These are phyloP conservation scores for Termitomyces sp. DNA, from an alignment of 768 basidiomycete species.

Conservation along the genomic window DNA sequence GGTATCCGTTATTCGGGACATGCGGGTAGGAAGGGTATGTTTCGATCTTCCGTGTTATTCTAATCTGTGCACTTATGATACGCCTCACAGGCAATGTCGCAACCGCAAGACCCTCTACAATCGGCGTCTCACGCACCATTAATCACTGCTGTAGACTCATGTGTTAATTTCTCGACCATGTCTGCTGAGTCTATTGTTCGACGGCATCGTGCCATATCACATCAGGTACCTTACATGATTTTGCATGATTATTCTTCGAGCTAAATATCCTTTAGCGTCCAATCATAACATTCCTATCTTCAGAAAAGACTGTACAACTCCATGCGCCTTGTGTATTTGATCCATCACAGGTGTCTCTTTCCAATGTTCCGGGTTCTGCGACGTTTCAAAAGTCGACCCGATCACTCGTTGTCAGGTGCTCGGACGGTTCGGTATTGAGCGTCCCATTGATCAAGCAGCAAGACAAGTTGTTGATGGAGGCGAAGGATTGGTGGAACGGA, in stretches of 20 bases:
- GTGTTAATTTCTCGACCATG: conserved; percentile 52
- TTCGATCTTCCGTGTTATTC: not conserved
- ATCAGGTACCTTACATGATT: conserved; percentile 43
- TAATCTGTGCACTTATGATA: not conserved
- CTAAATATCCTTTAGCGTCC: conserved; percentile 19
- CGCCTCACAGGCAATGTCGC: conserved; percentile 38
- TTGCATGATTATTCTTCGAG: not conserved
- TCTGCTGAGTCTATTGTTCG: conserved; percentile 50
- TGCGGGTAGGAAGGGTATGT: conserved; percentile 50
- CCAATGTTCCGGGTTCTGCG: conserved; percentile 33
- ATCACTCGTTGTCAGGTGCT: conserved; percentile 51
- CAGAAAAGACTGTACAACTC: conserved; percentile 34
- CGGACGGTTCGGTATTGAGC: conserved; percentile 41
- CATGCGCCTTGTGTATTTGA: conserved; percentile 23
- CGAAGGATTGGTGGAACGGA: conserved; percentile 81
- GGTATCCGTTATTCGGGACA: conserved; percentile 61
- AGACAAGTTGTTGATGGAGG: conserved; percentile 45
- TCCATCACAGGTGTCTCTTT: conserved; percentile 3
- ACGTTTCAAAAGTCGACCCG: conserved; percentile 32
- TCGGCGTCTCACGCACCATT: conserved; percentile 47
- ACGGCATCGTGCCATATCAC: conserved; percentile 57
- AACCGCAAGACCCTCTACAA: conserved; percentile 36
- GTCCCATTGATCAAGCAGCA: conserved; percentile 59
- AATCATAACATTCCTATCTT: conserved; percentile 25
- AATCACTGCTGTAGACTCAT: conserved; percentile 47